phyloP scores from a whole-genome alignment of 768 basidiomycete species.

The Mycena chlorophos region DNA sequence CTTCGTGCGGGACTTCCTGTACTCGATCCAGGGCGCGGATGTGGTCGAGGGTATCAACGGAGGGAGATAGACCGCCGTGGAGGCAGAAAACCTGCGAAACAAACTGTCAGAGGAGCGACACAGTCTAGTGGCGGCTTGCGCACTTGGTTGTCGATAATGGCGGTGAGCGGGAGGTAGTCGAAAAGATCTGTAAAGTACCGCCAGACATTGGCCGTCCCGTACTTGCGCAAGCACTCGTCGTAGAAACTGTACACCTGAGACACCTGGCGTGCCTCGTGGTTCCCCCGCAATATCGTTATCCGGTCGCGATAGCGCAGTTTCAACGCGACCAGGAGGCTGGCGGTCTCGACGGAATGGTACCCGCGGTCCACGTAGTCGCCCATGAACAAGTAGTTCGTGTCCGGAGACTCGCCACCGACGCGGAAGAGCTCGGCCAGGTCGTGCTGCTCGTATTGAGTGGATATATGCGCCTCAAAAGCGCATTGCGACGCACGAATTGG shows the following conservation, averaged over 20 bases:
- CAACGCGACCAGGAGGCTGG: too few species aligned
- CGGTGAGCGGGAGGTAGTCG: constrained; percentile 91
- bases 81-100: constrained; percentile 98
- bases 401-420: constrained; percentile 88
- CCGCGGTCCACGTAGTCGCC: constrained; percentile 94
- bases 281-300: constrained; percentile 92
- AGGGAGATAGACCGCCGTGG: constrained; percentile 96
- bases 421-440: constrained; percentile 95
- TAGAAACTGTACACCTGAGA: too few species aligned
- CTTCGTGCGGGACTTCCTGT: constrained; percentile 95
- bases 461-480: constrained; percentile 6
- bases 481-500: constrained; percentile 78
- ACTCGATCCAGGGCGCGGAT: constrained; percentile 92
- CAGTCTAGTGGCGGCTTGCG: too few species aligned
- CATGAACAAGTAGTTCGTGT: constrained; percentile 88
- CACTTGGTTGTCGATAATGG: constrained; percentile 99
- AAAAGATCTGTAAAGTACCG: too few species aligned
- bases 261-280: constrained; percentile 99
- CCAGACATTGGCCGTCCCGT: too few species aligned
- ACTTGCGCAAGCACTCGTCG: constrained; percentile 99
- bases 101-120: too few species aligned
- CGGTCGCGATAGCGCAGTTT: constrained; percentile 99
- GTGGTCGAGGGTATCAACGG: constrained; percentile 93
- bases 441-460: constrained; percentile 48
- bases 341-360: constrained; percentile 92